These are phyloP conservation scores for Candida maltosa DNA, from an alignment of 805 yeast species.

Conservation along the genomic window DNA sequence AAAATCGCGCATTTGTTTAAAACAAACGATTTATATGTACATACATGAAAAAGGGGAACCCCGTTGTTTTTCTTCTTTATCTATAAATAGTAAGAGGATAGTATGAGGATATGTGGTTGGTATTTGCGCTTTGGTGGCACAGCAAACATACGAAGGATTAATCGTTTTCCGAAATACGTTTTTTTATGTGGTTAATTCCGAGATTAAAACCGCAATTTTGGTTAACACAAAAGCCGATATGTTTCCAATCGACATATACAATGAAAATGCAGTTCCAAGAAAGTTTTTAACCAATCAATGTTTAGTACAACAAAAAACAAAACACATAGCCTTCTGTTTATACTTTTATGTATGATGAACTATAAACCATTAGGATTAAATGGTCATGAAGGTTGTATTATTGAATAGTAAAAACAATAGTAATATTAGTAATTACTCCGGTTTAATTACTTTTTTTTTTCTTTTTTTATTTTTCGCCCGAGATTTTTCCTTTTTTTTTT, in stretches of 20 bases:
- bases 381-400: too few relatives aligned
- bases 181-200: background rate
- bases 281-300: background rate
- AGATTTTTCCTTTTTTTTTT: too few relatives aligned
- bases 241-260: too few relatives aligned
- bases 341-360: conserved; percentile 1
- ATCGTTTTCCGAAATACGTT: background rate
- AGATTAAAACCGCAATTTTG: too few relatives aligned
- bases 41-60: background rate
- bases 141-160: background rate
- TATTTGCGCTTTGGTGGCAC: background rate
- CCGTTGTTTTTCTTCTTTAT: background rate
- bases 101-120: too few relatives aligned
- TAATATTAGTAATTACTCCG: too few relatives aligned
- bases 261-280: background rate
- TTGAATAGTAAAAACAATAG: too few relatives aligned
- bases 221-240: too few relatives aligned
- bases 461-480: too few relatives aligned
- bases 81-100: too few relatives aligned
- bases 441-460: too few relatives aligned
- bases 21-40: background rate
- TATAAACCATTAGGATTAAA: too few relatives aligned
- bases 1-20: background rate
- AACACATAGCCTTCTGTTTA: conserved; percentile 6
- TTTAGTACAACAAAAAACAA: conserved; percentile 17